Evolutionary conservation across 139 green algal genomes (phyloP).

Genomic region (Chlorella sp.): DNA sequence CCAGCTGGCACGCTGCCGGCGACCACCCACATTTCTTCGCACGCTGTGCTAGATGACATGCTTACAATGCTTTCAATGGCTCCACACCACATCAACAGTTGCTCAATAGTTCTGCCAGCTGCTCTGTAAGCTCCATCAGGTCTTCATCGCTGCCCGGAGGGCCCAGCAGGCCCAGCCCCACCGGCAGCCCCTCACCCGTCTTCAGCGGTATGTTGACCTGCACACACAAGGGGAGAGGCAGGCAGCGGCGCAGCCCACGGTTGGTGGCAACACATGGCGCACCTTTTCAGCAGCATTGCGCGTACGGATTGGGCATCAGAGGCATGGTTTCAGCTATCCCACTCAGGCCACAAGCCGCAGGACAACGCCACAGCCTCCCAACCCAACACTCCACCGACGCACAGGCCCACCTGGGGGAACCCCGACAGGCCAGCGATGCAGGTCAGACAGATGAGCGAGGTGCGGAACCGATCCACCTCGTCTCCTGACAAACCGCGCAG

Average conservation of each 20-base stretch:
- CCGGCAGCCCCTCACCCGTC: conserved; percentile 70
- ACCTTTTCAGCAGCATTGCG: no score
- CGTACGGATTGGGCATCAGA: no score
- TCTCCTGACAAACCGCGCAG: conserved; percentile 43
- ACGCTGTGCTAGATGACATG: no score
- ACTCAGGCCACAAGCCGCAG: background rate
- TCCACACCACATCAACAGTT: no score
- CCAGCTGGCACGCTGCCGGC: no score
- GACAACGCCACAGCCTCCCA: background rate
- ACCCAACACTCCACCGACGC: background rate
- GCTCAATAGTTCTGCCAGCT: background rate
- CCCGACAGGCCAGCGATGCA: conserved; percentile 80
- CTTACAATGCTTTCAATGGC: no score
- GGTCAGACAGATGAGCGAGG: conserved; percentile 72
- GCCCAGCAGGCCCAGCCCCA: conserved; percentile 84
- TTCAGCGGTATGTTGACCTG: conserved; percentile 79
- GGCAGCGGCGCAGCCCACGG: background rate
- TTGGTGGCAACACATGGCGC: no score
- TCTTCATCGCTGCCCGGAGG: conserved; percentile 77
- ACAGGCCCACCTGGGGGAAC: conserved; percentile 80
- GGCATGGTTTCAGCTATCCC: background rate
- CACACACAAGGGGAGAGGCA: background rate
- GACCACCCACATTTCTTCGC: no score
- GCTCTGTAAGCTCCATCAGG: conserved; percentile 70
- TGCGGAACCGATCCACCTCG: conserved; percentile 74